Evolutionary conservation across 768 basidiomycete genomes (phyloP).

Genomic region (Tylopilus cervinicoccineus): DNA sequence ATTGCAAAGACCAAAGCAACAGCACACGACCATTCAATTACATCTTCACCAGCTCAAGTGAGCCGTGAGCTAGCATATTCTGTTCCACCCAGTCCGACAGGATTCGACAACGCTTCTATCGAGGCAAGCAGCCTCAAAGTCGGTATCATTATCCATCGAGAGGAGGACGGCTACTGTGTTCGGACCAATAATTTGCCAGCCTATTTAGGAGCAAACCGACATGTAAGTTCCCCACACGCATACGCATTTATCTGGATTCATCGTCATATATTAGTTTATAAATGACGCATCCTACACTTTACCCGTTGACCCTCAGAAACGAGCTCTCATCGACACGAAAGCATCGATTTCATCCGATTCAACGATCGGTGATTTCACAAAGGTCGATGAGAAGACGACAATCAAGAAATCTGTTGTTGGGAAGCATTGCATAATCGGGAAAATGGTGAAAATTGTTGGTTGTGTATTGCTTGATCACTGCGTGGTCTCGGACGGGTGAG

Average conservation of each 20-base stretch:
- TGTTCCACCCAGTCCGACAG: constrained; percentile 43
- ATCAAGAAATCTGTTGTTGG: constrained; percentile 82
- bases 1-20: constrained; percentile 14
- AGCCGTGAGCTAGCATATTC: constrained; percentile 34
- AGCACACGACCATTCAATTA: neutral
- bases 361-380: constrained; percentile 78
- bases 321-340: constrained; percentile 70
- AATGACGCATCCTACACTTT: constrained; percentile 47
- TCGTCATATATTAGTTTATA: constrained; percentile 38
- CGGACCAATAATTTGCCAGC: constrained; percentile 74
- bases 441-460: constrained; percentile 76
- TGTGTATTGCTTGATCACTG: constrained; percentile 90
- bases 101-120: constrained; percentile 33
- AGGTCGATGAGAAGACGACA: constrained; percentile 71
- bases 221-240: constrained; percentile 42
- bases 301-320: constrained; percentile 58
- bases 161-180: constrained; percentile 51
- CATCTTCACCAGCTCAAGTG: constrained; percentile 20
- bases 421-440: constrained; percentile 80
- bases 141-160: constrained; percentile 57
- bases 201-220: constrained; percentile 78
- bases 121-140: constrained; percentile 53
- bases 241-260: constrained; percentile 8
- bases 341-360: constrained; percentile 83
- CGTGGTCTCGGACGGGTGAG: constrained; percentile 79